phyloP scores from a whole-genome alignment of 2,329 filamentous ascomycete species.

The Pyrenophora teres region DNA sequence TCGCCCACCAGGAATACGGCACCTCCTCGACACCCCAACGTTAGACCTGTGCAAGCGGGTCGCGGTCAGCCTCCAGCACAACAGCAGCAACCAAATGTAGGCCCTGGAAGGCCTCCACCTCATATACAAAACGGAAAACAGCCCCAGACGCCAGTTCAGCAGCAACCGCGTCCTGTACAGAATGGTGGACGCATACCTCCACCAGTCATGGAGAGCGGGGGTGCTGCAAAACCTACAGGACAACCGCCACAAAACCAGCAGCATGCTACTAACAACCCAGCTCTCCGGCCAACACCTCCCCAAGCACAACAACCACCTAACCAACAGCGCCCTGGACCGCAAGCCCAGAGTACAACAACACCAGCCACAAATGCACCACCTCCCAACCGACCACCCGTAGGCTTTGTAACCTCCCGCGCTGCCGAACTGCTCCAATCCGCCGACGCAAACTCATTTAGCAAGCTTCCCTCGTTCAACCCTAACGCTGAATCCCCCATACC shows the following conservation, averaged over 20 bases:
- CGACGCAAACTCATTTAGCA: constrained; percentile 34
- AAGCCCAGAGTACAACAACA: constrained; percentile 6
- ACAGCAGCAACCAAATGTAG: constrained; percentile 35
- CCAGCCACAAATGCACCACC: constrained; percentile 20
- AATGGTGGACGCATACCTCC: constrained; percentile 29
- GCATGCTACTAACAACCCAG: constrained; percentile 26
- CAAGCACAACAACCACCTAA: constrained; percentile 26
- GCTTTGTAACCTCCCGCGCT: constrained; percentile 54
- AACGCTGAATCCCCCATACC: constrained; percentile 65
- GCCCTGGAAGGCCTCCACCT: constrained; percentile 20
- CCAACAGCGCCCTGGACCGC: constrained; percentile 20
- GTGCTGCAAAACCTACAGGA: constrained; percentile 20
- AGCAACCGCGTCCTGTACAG: constrained; percentile 27
- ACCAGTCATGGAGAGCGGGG: constrained; percentile 28
- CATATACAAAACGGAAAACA: constrained; percentile 35
- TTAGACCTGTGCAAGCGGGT: constrained; percentile 29
- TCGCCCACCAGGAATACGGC: constrained; percentile 28
- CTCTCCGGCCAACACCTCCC: constrained; percentile 31
- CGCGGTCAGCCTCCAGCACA: constrained; percentile 30
- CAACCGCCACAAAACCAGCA: constrained; percentile 30
- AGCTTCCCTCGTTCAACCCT: constrained; percentile 54
- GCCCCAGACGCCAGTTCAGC: constrained; percentile 35
- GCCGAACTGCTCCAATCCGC: constrained; percentile 49
- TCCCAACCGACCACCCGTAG: constrained; percentile 41
- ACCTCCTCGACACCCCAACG: constrained; percentile 26